These are phyloP conservation scores for Phytophthora vignae DNA, from an alignment of 352 stramenopile species.

Conservation along the genomic window DNA sequence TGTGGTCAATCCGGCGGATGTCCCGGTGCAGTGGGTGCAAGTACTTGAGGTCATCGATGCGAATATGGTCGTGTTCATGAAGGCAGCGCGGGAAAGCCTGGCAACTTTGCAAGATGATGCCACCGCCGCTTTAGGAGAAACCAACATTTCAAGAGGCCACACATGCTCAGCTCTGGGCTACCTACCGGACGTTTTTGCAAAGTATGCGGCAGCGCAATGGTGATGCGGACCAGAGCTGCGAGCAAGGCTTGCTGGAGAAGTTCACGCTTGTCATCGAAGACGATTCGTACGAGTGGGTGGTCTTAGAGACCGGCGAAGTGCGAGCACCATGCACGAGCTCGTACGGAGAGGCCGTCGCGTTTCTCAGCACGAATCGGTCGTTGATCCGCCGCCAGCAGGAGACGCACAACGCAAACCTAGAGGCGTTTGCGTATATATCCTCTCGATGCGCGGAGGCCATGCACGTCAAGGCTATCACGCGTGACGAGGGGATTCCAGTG, in stretches of 20 bases:
- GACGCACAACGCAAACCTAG: slow-evolving; percentile 35
- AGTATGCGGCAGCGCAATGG: slow-evolving; percentile 31
- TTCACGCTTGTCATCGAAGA: slow-evolving; percentile 60
- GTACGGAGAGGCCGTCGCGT: slow-evolving; percentile 33
- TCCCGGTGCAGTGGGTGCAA: slow-evolving; percentile 74
- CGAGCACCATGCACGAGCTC: slow-evolving; percentile 44
- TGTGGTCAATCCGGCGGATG: slow-evolving; percentile 62
- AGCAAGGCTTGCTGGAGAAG: slow-evolving; percentile 47
- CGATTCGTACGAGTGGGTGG: slow-evolving; percentile 37
- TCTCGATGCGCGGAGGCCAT: slow-evolving; percentile 46
- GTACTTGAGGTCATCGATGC: slow-evolving; percentile 61
- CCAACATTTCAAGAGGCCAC: slow-evolving; percentile 45
- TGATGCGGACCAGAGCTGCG: not conserved
- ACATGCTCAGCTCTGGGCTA: slow-evolving; percentile 62
- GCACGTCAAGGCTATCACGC: slow-evolving; percentile 43
- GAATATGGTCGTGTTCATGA: slow-evolving; percentile 60
- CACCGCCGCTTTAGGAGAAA: slow-evolving; percentile 42
- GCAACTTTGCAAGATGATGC: slow-evolving; percentile 42
- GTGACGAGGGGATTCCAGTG: slow-evolving; percentile 43
- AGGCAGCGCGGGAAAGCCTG: slow-evolving; percentile 43
- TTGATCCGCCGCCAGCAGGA: slow-evolving; percentile 39
- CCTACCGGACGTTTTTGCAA: slow-evolving; percentile 66
- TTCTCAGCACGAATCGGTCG: slow-evolving; percentile 32
- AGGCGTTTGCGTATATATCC: slow-evolving; percentile 47
- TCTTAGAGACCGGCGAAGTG: slow-evolving; percentile 54